Evolutionary conservation across 1,284 basidiomycete species (phyloP).

Genomic region (Pseudomicrostroma phylloplanum): DNA sequence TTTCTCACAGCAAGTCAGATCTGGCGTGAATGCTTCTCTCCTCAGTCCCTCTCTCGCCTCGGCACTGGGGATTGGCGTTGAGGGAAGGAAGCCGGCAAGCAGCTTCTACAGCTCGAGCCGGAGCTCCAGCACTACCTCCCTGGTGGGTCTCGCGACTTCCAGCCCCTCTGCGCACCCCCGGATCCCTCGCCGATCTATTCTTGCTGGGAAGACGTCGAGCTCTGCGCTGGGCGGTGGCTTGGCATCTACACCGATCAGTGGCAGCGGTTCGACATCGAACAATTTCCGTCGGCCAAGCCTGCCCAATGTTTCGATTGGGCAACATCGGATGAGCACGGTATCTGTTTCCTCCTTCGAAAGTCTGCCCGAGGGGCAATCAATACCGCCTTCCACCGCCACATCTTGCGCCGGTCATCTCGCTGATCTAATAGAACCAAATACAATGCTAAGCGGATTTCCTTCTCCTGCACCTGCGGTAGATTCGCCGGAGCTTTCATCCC

Average conservation of each 20-base stretch:
- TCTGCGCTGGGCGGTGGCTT: slow-evolving; percentile 6
- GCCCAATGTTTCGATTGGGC: slow-evolving; percentile 27
- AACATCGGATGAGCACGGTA: slow-evolving; percentile 29
- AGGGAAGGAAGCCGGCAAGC: background rate
- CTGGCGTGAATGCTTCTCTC: slow-evolving; percentile 24
- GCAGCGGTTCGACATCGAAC: slow-evolving; percentile 8
- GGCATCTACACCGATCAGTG: slow-evolving; percentile 14
- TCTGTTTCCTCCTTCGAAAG: slow-evolving; percentile 42
- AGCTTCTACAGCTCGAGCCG: slow-evolving; percentile 7
- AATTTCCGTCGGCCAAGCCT: slow-evolving; percentile 27
- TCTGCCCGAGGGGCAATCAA: slow-evolving; percentile 37
- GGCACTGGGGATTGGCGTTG: slow-evolving; percentile 25
- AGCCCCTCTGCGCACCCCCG: background rate
- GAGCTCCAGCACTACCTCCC: slow-evolving; percentile 8
- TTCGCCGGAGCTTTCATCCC: background rate
- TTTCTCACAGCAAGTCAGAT: slow-evolving; percentile 20
- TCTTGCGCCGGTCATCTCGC: background rate
- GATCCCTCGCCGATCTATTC: background rate
- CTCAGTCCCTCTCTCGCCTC: slow-evolving; percentile 34
- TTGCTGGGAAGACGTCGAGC: background rate
- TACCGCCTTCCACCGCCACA: slow-evolving; percentile 21
- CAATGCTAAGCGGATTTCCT: background rate
- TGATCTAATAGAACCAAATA: too few species aligned
- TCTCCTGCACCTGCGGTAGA: background rate
- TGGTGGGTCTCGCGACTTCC: slow-evolving; percentile 6